Percentiles rank a stretch among this genome's conserved stretches.
phyloP scores from a whole-genome alignment of 345 rosid species.

The Linum lewisii region DNA sequence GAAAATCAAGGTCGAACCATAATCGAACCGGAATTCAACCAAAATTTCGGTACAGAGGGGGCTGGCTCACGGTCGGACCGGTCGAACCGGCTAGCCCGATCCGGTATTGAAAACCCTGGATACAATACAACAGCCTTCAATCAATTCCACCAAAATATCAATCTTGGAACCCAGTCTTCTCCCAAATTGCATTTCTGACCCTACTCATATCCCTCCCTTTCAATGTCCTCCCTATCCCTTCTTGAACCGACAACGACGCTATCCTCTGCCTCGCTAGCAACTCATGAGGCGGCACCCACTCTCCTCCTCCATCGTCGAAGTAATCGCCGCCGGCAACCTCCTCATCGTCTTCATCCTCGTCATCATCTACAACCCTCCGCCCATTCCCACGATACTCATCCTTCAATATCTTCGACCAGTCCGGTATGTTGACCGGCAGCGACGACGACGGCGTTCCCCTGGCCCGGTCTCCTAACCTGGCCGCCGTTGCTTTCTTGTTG shows the following conservation, averaged over 20 bases:
- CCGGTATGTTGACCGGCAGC: constrained; percentile 83
- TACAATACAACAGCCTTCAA: too few species aligned
- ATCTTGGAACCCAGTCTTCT: constrained; percentile 87
- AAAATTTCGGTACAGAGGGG: too few species aligned
- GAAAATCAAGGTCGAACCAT: too few species aligned
- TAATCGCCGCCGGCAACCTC: constrained; percentile 23
- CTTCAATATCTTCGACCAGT: constrained; percentile 91
- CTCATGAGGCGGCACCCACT: constrained; percentile 82
- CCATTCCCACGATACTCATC: constrained; percentile 50
- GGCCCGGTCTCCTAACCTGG: not conserved
- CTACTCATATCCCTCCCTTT: constrained; percentile 94
- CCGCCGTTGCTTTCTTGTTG: constrained; percentile 17
- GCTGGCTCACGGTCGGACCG: too few species aligned
- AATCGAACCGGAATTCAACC: too few species aligned
- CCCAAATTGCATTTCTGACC: constrained; percentile 97
- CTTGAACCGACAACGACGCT: constrained; percentile 88
- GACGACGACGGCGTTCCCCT: constrained; percentile 31
- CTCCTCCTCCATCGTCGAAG: constrained; percentile 29
- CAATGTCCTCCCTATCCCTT: constrained; percentile 92
- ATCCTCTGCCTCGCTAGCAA: constrained; percentile 74
- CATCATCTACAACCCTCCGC: constrained; percentile 28
- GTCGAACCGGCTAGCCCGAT: too few species aligned
- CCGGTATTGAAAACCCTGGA: too few species aligned
- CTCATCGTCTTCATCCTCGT: constrained; percentile 25
- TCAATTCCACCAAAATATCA: constrained; percentile 16